Conservation (phyloP, 2,329 filamentous ascomycete species). For the Hypocreales sp. region DNA sequence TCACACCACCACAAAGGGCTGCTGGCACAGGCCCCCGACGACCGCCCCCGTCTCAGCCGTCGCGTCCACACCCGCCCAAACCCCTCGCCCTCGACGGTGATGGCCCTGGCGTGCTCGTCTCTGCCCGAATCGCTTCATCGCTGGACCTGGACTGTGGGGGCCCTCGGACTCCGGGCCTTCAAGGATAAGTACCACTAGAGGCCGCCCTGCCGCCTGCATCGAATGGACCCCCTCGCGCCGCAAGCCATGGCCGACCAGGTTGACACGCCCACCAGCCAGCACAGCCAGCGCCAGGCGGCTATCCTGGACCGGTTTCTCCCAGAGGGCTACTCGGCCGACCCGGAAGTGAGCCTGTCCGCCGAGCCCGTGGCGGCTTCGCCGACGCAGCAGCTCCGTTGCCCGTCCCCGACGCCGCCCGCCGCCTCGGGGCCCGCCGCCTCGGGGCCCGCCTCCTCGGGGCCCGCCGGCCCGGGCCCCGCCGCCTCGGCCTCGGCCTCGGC, state of each 20-base stretch:
- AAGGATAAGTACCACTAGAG: not conserved
- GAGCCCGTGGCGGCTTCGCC: conserved; percentile 5
- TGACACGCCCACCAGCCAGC: conserved; percentile 11
- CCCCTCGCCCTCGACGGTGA: not conserved
- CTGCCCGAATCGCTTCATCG: not conserved
- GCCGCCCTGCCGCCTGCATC: too few relatives aligned
- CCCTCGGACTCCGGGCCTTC: not conserved
- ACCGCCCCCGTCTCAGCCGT: too few relatives aligned
- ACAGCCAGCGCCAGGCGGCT: conserved; percentile 15
- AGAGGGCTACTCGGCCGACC: conserved; percentile 22
- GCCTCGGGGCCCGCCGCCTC: conserved; percentile 5
- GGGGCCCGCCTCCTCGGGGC: conserved; percentile 5
- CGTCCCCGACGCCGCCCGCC: not conserved
- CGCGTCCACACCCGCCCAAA: too few relatives aligned
- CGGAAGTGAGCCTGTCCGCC: conserved; percentile 17
- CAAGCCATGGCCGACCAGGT: conserved; percentile 12
- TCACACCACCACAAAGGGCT: too few relatives aligned
- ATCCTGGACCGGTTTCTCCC: conserved; percentile 22
- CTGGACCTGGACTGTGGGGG: not conserved
- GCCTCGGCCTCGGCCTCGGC: not conserved
- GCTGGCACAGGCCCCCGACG: too few relatives aligned
- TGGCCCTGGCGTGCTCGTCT: conserved; percentile 1
- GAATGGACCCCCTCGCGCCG: not conserved
- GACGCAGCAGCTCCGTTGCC: conserved; percentile 1
- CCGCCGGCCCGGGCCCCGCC: conserved; percentile 4